Evolutionary conservation across 495 filamentous ascomycete genomes (phyloP).

Genomic region (Aspergillus wentii): DNA sequence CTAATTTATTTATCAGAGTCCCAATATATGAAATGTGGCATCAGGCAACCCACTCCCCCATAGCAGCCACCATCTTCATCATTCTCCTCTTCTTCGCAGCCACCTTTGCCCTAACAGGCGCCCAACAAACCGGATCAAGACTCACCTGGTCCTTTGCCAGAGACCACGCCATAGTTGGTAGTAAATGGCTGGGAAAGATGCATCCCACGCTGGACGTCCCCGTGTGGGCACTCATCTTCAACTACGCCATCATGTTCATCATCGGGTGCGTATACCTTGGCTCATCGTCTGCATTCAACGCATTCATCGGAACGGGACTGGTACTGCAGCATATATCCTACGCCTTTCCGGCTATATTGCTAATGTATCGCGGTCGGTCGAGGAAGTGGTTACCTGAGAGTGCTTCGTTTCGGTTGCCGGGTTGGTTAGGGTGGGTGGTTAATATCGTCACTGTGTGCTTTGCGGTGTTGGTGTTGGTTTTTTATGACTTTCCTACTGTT

Average conservation of each 20-base stretch:
- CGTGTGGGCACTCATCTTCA: slow-evolving; percentile 13
- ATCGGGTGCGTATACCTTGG: slow-evolving; percentile 23
- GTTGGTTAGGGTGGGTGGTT: slow-evolving; percentile 7
- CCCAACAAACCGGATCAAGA: slow-evolving; percentile 26
- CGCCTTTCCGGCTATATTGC: slow-evolving; percentile 9
- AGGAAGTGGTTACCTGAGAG: slow-evolving; percentile 1
- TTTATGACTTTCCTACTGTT: slow-evolving; percentile 12
- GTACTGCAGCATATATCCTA: slow-evolving; percentile 16
- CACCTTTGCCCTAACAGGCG: slow-evolving; percentile 19
- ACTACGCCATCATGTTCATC: slow-evolving; percentile 14
- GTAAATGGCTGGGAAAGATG: slow-evolving; percentile 10
- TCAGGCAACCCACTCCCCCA: slow-evolving; percentile 18
- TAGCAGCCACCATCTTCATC: slow-evolving; percentile 19
- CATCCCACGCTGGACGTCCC: slow-evolving; percentile 16
- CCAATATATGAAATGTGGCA: slow-evolving; percentile 20
- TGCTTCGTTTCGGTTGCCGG: slow-evolving; percentile 3
- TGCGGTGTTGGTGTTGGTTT: slow-evolving; percentile 13
- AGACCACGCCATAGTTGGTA: slow-evolving; percentile 22
- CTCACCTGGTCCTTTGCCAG: slow-evolving; percentile 35
- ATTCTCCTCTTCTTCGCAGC: slow-evolving; percentile 14
- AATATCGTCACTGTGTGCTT: slow-evolving; percentile 12
- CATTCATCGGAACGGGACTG: slow-evolving; percentile 13
- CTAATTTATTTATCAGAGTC: slow-evolving; percentile 8
- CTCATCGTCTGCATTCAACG: slow-evolving; percentile 20
- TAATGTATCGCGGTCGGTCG: slow-evolving; percentile 12